Percentiles rank a stretch among this genome's conserved stretches.
Evolutionary conservation across 306 rosid species (phyloP).

Genomic region (Sindora glabra): DNA sequence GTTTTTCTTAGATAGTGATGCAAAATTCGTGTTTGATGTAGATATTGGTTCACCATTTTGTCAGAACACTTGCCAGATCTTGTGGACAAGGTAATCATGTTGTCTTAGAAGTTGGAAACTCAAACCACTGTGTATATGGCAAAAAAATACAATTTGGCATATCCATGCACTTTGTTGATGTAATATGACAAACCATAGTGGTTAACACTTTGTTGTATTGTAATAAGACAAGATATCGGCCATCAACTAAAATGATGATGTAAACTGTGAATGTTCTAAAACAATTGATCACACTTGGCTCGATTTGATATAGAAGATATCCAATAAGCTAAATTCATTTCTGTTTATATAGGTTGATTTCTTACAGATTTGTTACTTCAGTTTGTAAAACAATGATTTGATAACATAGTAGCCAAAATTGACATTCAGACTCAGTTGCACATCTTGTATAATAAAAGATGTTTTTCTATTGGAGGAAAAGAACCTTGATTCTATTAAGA

Average conservation of each 20-base stretch:
- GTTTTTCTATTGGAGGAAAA: too few species aligned
- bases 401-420: neutral
- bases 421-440: neutral
- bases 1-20: constrained; percentile 17
- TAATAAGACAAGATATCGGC: neutral
- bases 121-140: neutral
- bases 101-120: constrained; percentile 1
- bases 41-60: constrained; percentile 91
- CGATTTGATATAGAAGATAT: too few species aligned
- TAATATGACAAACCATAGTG: too few species aligned
- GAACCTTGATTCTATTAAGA: neutral
- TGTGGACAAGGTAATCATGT: constrained; percentile 71
- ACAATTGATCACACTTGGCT: too few species aligned
- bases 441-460: too few species aligned
- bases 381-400: neutral
- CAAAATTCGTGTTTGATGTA: constrained; percentile 25
- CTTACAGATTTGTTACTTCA: neutral
- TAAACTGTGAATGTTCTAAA: too few species aligned
- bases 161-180: neutral
- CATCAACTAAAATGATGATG: neutral
- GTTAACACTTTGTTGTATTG: neutral
- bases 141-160: neutral
- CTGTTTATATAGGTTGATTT: neutral
- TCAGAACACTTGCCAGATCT: constrained; percentile 86
- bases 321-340: too few species aligned